Evolutionary conservation across 495 filamentous ascomycete species (phyloP).

Genomic region (Penicillium macrosclerotiorum): DNA sequence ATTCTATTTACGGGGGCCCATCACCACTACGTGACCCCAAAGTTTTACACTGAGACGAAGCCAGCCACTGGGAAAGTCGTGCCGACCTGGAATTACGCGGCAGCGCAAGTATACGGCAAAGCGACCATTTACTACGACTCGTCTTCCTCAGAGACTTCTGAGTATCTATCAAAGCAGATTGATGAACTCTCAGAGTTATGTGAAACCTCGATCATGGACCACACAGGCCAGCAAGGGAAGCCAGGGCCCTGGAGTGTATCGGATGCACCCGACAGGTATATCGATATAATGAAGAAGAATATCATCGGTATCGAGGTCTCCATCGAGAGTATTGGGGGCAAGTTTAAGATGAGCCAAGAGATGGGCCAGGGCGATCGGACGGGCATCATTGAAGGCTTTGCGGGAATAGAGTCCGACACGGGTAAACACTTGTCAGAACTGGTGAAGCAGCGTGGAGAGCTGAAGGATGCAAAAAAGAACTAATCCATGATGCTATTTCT

Average conservation of each 20-base stretch:
- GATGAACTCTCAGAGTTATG: slow-evolving; percentile 38
- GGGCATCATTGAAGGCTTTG: slow-evolving; percentile 50
- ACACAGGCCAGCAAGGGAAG: slow-evolving; percentile 29
- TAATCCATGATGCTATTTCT: slow-evolving; percentile 4
- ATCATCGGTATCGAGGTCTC: slow-evolving; percentile 53
- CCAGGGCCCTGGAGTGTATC: slow-evolving; percentile 42
- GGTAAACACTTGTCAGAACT: slow-evolving; percentile 33
- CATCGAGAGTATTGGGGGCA: slow-evolving; percentile 48
- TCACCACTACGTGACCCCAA: slow-evolving; percentile 56
- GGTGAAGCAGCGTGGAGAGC: slow-evolving; percentile 40
- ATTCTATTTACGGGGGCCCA: slow-evolving; percentile 49
- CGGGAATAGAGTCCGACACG: slow-evolving; percentile 36
- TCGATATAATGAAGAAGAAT: slow-evolving; percentile 47
- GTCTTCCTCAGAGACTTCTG: slow-evolving; percentile 26
- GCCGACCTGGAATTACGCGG: slow-evolving; percentile 58
- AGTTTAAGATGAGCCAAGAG: slow-evolving; percentile 60
- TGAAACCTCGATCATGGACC: slow-evolving; percentile 48
- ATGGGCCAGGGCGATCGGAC: slow-evolving; percentile 41
- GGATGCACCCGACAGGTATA: slow-evolving; percentile 48
- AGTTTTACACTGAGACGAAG: slow-evolving; percentile 57
- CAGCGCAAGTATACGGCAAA: slow-evolving; percentile 51
- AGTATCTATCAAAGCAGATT: slow-evolving; percentile 42
- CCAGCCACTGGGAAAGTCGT: slow-evolving; percentile 54
- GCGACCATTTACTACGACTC: slow-evolving; percentile 44
- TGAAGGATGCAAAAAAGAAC: slow-evolving; percentile 10